phyloP scores from a whole-genome alignment of 1,284 basidiomycete genomes.

The Sporisorium sorghi region DNA sequence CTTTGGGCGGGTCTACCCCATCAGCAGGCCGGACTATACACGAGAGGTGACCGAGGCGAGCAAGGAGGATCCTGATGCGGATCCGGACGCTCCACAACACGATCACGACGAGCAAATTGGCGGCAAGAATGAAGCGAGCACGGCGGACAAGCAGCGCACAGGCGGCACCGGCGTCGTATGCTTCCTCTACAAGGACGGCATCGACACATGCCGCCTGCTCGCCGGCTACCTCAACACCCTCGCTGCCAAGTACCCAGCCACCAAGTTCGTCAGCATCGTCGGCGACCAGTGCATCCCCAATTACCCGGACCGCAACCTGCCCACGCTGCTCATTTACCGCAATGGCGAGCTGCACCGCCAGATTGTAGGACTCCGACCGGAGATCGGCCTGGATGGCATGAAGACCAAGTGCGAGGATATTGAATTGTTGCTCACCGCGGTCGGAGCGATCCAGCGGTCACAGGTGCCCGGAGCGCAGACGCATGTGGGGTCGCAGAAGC shows the following conservation, averaged over 20 bases:
- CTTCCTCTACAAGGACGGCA: conserved; percentile 84
- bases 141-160: conserved; percentile 59
- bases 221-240: conserved; percentile 79
- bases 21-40: conserved; percentile 91
- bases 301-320: conserved; percentile 89
- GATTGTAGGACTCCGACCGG: conserved; percentile 78
- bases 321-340: conserved; percentile 91
- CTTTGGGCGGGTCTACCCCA: conserved; percentile 87
- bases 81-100: conserved; percentile 63
- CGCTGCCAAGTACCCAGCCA: conserved; percentile 84
- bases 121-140: neutral
- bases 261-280: conserved; percentile 95
- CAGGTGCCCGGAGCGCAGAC: conserved; percentile 48
- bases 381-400: conserved; percentile 76
- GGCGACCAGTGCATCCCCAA: conserved; percentile 94
- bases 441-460: conserved; percentile 60
- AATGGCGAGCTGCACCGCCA: conserved; percentile 89
- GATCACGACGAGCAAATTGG: conserved; percentile 73
- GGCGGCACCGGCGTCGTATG: conserved; percentile 85
- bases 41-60: conserved; percentile 94
- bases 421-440: conserved; percentile 64
- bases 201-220: conserved; percentile 77
- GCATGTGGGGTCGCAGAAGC: conserved; percentile 23
- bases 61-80: conserved; percentile 73
- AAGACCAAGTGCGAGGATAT: conserved; percentile 79